Base-by-base conservation (phyloP, 2,329 filamentous ascomycete genomes). In the Xylaria arbuscula region DNA sequence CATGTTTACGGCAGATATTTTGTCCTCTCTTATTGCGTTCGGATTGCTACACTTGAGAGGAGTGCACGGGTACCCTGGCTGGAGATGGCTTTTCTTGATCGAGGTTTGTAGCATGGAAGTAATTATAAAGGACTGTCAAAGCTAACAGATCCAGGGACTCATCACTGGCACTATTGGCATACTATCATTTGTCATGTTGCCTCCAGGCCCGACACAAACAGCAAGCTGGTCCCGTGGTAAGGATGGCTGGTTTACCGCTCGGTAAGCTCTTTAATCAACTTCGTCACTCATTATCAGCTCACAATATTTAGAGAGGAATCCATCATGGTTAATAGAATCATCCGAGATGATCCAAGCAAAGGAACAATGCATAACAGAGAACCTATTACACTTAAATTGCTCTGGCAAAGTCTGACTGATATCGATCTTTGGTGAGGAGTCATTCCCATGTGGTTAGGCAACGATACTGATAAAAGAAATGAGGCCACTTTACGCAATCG, bases 351-450 rank as follows among this genome's bases (percentile, higher is more conserved):
- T 66, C 87, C 87, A 0, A 82, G 82, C 50, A 87, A 87, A 74
- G 84, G 84, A 51, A 83, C 84, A 62, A 87, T 89, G 84, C 84
- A 88, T 74, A 88, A 88, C 69, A 83, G 86, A 11, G 81, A 88
- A 74, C 82, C 83, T 2, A 81, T 88, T 57, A 87, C 84, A 0
- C 81, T 79, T 0, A 79, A 74, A 3, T 76, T 80, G 7, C 80
- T 87, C 6, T 86, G 83, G 83, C 75, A 83, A 32, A 80, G 82
- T 3, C 72, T 87, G 2, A 81, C 80, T 11, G 87, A 89, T 71
- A 85, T 86, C 55, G 84, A 88, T 67, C 79, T 89, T 63, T 89
- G 85, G 74, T 75, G 55, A 67, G 45, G n/a, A 57, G 40, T 57
- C 1, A 1, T 42, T 9, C 36, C 11, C 36, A 40, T 40, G 3